Evolutionary conservation across 2,329 filamentous ascomycete species (phyloP), one percentile per base, ranked within the genome.

Genomic region (Bretziella fagacearum): DNA sequence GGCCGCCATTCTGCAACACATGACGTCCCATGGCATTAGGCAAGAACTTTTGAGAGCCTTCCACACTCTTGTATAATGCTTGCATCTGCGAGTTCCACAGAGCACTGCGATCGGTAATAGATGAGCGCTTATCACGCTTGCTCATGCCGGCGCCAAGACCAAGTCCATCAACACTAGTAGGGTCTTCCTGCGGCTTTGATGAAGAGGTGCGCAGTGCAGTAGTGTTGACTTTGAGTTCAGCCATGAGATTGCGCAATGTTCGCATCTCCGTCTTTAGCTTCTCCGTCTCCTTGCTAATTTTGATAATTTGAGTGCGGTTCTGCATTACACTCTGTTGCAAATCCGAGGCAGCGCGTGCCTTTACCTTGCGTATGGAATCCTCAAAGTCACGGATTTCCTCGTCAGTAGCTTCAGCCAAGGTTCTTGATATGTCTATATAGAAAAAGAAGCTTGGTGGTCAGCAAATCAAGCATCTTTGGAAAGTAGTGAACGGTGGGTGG

Each of bases 251-350:
- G 37, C 84, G 77, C 26, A 98, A 73, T 5, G 84, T 84, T 45
- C 84, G 77, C 91, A 98, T 96, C 62, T 98, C 91, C 47, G 77
- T 77, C 64, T 96, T 96, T 49, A 98, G 75, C 65, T 94, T 95
- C 63, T 98, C 91, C 2, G 93, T 91, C 65, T 98, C 91, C 63
- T 96, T 95, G 60, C 87, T 95, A 62, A 98, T 96, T 63, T 93
- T 93, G 69, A 98, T 96, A 59, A 98, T 98, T 58, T 96, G 91
- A 0, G 85, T 93, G 42, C 91, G 79, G 62, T 98, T 98, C 62
- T 95, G 87, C 63, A 93, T 89, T 44, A 98, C 82, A 63, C 87
- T 96, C 58, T 93, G 84, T 62, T 96, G 89, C 18, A 98, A 69
- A 55, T 96, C 87, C 42, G 77, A 72, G 4, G 81, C 80, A 6